Evolutionary conservation across 768 basidiomycete species (phyloP).

Genomic region (Flagelloscypha sp.): DNA sequence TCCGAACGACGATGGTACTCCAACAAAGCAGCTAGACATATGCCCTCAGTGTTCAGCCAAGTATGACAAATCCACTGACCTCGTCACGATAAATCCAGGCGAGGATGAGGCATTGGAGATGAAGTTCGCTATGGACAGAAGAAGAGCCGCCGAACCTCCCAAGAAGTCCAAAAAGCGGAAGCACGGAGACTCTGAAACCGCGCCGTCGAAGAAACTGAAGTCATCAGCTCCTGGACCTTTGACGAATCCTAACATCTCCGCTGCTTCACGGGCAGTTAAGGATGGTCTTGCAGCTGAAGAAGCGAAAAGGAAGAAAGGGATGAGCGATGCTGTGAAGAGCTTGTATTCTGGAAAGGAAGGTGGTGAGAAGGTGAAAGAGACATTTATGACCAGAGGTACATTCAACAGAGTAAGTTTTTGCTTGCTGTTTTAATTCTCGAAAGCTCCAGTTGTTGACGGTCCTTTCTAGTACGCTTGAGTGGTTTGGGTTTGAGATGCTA

Average conservation of each 20-base stretch:
- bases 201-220: conserved; percentile 38
- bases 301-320: conserved; percentile 69
- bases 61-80: conserved; percentile 48
- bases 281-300: conserved; percentile 74
- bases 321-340: conserved; percentile 83
- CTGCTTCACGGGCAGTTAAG: conserved; percentile 58
- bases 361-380: conserved; percentile 59
- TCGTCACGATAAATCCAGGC: conserved; percentile 62
- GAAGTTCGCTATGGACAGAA: conserved; percentile 45
- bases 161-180: conserved; percentile 66
- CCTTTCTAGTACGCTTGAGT: conserved; percentile 8
- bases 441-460: not conserved
- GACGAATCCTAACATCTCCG: conserved; percentile 45
- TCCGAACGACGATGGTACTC: conserved; percentile 18
- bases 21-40: conserved; percentile 37
- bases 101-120: conserved; percentile 58
- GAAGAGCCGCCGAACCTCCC: conserved; percentile 45
- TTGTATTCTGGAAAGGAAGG: conserved; percentile 62
- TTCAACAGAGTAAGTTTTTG: conserved; percentile 72
- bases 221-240: conserved; percentile 30
- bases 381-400: conserved; percentile 87
- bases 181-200: conserved; percentile 28
- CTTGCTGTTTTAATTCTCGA: not conserved
- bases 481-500: too few species aligned
- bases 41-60: conserved; percentile 76